Evolutionary conservation across 2,329 filamentous ascomycete species (phyloP), one percentile per base, ranked within the genome.

Genomic region (Verticillium klebahnii): DNA sequence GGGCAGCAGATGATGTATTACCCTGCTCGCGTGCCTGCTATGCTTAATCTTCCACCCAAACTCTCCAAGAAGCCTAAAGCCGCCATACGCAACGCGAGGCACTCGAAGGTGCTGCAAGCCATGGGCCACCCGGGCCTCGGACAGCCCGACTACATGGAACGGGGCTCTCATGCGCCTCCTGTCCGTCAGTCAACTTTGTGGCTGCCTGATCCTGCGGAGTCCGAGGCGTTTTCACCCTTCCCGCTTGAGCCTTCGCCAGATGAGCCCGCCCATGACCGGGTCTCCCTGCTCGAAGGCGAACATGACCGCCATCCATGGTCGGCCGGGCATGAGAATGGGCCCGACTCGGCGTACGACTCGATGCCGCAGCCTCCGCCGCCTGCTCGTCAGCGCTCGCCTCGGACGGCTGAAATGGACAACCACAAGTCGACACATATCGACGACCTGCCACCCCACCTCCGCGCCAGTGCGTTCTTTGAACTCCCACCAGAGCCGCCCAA

Each of bases 391-490:
- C 70, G 71, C 52, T 60, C 77, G 55, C 73, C 75, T 57, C 67
- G 67, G 34, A 69, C 67, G 52, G 69, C 73, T 23, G 66, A 65
- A 4, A 31, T 52, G 37, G 73, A 74, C 5, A 72, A 73, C 52
- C 71, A 70, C 61, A 74, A 74, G 63, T 75, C 74, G 0, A 69
- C 68, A 5, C 62, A 39, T 14, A 50, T 34, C 1, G 54, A 59
- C 1, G 63, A 73, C 74, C 73, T 97, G 15, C 93, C 94, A 2
- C 86, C 94, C 0, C 92, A 96, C 68, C 82, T 98, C 39, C 87
- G 94, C 64, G 95, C 95, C n/a, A 96, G 89, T 69, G 87, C 90
- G 32, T 98, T 92, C 76, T 98, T 98, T 70, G 93, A 98, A 62
- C 69, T 86, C 25, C 89, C 89, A 0, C 80, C 85, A 3, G 71